A percentile compares a stretch with the other conserved stretches of the same genome.
phyloP scores from a whole-genome alignment of 805 yeast species.

The Yamadazyma nakazawae region DNA sequence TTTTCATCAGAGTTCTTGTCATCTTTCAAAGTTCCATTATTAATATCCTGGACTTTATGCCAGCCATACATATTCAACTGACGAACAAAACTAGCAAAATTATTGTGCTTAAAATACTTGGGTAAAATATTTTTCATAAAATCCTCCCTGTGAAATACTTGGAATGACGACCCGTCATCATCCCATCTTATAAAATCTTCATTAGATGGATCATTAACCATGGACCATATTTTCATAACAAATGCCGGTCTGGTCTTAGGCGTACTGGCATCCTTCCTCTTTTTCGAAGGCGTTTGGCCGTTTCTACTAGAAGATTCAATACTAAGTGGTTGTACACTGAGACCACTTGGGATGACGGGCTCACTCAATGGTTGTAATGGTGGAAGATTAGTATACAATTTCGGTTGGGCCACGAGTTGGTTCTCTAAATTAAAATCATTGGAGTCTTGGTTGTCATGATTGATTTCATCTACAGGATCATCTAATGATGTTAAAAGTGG shows the following conservation, averaged over 20 bases:
- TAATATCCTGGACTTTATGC: conserved; percentile 96
- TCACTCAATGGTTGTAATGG: conserved; percentile 30
- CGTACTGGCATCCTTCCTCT: conserved; percentile 27
- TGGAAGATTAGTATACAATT: conserved; percentile 18
- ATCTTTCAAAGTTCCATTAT: conserved; percentile 59
- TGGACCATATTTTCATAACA: conserved; percentile 90
- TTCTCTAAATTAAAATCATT: conserved; percentile 4
- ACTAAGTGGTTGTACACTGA: conserved; percentile 17
- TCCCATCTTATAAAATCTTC: conserved; percentile 76
- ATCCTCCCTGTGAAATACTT: conserved; percentile 76
- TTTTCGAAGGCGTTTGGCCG: conserved; percentile 5
- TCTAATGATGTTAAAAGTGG: conserved; percentile 10
- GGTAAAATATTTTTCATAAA: conserved; percentile 86
- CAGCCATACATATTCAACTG: conserved; percentile 87
- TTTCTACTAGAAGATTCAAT: conserved; percentile 1
- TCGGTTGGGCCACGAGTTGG: conserved; percentile 13
- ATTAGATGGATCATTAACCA: conserved; percentile 83
- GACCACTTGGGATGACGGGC: conserved; percentile 23
- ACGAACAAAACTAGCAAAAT: conserved; percentile 41
- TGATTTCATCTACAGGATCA: conserved; percentile 6
- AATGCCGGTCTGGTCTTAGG: conserved; percentile 80
- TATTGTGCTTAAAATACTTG: conserved; percentile 65
- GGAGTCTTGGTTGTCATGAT: neutral
- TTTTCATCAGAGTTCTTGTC: conserved; percentile 63
- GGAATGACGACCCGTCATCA: conserved; percentile 79